Percentiles rank a stretch among this genome's conserved stretches.
Conservation (phyloP, 139 green algal species). For the Nannochloris sp. region DNA sequence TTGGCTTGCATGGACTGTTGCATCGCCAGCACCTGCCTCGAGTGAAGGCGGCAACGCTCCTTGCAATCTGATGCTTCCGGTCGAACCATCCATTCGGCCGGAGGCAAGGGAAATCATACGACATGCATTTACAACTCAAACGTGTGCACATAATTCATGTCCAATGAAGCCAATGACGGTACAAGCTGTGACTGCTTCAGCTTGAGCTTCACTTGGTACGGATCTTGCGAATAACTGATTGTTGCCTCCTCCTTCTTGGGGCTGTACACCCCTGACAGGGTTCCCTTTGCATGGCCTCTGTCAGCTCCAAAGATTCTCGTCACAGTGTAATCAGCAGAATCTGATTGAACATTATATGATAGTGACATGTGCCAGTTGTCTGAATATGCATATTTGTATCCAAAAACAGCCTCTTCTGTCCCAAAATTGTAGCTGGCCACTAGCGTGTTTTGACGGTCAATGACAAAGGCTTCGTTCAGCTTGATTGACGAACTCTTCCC, state of each 20-base stretch:
- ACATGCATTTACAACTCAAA: too few species aligned
- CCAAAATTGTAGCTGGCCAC: conserved; percentile 25
- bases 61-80: too few species aligned
- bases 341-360: conserved; percentile 15
- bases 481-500: neutral
- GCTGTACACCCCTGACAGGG: too few species aligned
- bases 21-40: neutral
- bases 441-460: conserved; percentile 25
- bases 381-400: conserved; percentile 4
- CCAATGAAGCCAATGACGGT: too few species aligned
- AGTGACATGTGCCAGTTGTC: conserved; percentile 3
- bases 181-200: too few species aligned
- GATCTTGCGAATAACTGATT: neutral
- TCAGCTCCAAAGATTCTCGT: too few species aligned
- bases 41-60: neutral
- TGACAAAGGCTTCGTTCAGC: conserved; percentile 26
- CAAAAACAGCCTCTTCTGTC: conserved; percentile 11
- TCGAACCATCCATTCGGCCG: too few species aligned
- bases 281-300: too few species aligned
- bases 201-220: too few species aligned
- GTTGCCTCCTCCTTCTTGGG: neutral
- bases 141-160: too few species aligned
- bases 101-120: too few species aligned
- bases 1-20: neutral
- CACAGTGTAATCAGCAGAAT: neutral